These are phyloP conservation scores for Hura crepitans DNA, from an alignment of 441 rosid species.

Conservation along the genomic window DNA sequence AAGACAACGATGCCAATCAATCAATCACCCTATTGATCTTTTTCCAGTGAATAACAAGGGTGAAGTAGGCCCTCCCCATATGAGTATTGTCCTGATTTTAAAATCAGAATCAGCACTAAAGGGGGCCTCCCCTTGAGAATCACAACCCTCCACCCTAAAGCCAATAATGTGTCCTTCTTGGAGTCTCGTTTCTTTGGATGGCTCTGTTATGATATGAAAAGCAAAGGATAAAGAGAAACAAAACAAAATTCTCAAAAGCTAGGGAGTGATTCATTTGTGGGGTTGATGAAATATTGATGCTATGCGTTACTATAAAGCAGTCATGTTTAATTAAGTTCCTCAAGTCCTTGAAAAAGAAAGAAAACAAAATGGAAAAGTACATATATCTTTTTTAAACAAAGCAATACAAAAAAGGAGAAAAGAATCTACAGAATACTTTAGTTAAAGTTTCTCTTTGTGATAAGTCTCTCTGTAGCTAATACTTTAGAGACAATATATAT, in stretches of 20 bases:
- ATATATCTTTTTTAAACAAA: not conserved
- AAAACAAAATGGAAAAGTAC: conserved; percentile 23
- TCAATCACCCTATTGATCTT: conserved; percentile 18
- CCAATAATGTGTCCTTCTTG: conserved; percentile 22
- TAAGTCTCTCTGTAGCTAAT: conserved; percentile 23
- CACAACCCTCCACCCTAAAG: conserved; percentile 21
- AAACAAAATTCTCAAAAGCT: conserved; percentile 42
- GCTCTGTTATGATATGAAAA: conserved; percentile 19
- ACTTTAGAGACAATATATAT: conserved; percentile 18
- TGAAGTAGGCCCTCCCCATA: conserved; percentile 28
- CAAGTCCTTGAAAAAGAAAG: conserved; percentile 25
- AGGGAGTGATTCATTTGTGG: conserved; percentile 40
- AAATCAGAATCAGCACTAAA: conserved; percentile 46
- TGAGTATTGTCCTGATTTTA: conserved; percentile 32
- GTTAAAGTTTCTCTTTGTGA: conserved; percentile 23
- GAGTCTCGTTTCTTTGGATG: conserved; percentile 23
- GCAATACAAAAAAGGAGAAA: not conserved
- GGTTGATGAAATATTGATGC: conserved; percentile 36
- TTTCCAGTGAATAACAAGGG: conserved; percentile 27
- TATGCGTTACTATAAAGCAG: conserved; percentile 52
- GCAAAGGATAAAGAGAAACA: conserved; percentile 25
- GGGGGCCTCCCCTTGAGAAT: conserved; percentile 32
- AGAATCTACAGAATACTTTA: conserved; percentile 35
- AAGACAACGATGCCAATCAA: conserved; percentile 39
- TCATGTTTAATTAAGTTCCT: conserved; percentile 26